Evolutionary conservation across 1,284 basidiomycete species (phyloP).

Genomic region (Volvariella surrecta): DNA sequence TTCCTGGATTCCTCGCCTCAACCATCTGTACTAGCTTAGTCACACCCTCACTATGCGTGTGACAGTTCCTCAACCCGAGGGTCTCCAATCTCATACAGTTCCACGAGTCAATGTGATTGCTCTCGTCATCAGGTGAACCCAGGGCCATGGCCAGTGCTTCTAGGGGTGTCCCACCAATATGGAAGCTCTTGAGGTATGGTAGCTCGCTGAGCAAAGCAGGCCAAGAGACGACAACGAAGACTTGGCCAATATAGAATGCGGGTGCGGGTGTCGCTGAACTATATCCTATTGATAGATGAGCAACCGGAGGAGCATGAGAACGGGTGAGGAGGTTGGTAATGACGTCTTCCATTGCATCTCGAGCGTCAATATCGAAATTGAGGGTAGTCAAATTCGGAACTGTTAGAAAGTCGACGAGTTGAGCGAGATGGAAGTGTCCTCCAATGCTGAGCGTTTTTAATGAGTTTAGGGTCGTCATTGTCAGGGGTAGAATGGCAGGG

Average conservation of each 20-base stretch:
- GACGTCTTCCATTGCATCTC: conserved; percentile 60
- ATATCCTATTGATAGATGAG: conserved; percentile 52
- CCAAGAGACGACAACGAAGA: conserved; percentile 29
- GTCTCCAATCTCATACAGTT: conserved; percentile 48
- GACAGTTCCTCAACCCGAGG: conserved; percentile 52
- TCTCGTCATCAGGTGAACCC: conserved; percentile 47
- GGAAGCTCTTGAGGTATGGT: conserved; percentile 39
- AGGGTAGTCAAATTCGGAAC: conserved; percentile 48
- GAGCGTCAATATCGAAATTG: conserved; percentile 55
- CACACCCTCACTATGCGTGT: conserved; percentile 51
- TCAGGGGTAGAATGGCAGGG: conserved; percentile 52
- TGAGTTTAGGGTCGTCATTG: conserved; percentile 37
- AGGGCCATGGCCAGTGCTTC: conserved; percentile 52
- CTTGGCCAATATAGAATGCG: conserved; percentile 32
- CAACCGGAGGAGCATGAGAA: conserved; percentile 45
- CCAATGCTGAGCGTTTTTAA: conserved; percentile 49
- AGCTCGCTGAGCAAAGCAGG: conserved; percentile 24
- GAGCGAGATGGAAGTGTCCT: conserved; percentile 55
- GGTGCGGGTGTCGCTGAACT: conserved; percentile 31
- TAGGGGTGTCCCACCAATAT: conserved; percentile 52
- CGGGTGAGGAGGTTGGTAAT: conserved; percentile 50
- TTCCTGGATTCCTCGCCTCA: conserved; percentile 55
- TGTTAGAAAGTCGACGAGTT: conserved; percentile 51
- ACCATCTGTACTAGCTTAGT: conserved; percentile 60
- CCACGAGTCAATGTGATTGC: conserved; percentile 34